Conservation (phyloP, 441 rosid species). For the Mallotus repandus region DNA sequence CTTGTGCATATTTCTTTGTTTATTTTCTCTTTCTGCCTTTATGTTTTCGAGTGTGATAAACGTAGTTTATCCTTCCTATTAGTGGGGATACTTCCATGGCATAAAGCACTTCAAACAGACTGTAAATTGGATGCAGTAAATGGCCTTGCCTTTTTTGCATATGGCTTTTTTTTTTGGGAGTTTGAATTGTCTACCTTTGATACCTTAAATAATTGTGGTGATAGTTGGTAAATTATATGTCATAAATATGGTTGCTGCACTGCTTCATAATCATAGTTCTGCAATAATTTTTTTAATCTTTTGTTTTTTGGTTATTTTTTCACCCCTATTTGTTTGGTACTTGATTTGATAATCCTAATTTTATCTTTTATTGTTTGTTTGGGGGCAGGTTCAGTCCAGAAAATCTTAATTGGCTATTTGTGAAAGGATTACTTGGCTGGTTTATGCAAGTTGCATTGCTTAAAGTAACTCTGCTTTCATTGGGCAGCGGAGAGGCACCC, state of each 20-base stretch:
- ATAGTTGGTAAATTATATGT: background rate
- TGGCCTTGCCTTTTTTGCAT: background rate
- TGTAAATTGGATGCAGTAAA: background rate
- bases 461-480: constrained; percentile 68
- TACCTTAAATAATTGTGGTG: background rate
- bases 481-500: constrained; percentile 88
- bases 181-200: background rate
- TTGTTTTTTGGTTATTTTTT: background rate
- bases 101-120: background rate
- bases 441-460: constrained; percentile 74
- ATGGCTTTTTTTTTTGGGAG: background rate
- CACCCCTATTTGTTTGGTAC: background rate
- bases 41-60: background rate
- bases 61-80: background rate
- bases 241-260: background rate
- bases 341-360: background rate
- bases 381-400: constrained; percentile 77
- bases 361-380: constrained; percentile 5
- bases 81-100: background rate
- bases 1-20: background rate
- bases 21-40: background rate
- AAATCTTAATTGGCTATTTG: constrained; percentile 77
- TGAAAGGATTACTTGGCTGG: constrained; percentile 91
- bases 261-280: background rate
- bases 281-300: background rate